These are phyloP conservation scores for Phyllosticta citribraziliensis DNA, from an alignment of 2,329 filamentous ascomycete genomes.

Conservation along the genomic window DNA sequence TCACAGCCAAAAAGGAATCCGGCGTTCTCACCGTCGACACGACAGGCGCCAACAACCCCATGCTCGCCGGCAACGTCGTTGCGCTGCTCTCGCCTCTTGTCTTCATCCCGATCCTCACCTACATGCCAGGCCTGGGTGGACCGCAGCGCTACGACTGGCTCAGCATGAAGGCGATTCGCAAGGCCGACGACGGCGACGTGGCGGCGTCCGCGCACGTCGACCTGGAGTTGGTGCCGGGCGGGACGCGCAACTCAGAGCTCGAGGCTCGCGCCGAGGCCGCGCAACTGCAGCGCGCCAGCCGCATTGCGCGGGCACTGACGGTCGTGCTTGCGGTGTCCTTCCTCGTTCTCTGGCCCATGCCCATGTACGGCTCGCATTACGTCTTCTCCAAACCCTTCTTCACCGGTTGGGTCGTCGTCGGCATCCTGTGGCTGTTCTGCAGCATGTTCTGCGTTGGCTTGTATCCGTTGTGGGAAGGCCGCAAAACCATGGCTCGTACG, in stretches of 20 bases:
- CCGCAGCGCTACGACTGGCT: constrained; percentile 75
- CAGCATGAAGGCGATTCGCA: constrained; percentile 70
- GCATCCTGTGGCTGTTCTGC: constrained; percentile 69
- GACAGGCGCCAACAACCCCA: constrained; percentile 71
- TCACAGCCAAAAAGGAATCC: constrained; percentile 61
- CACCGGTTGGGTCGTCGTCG: constrained; percentile 61
- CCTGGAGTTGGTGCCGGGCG: constrained; percentile 48
- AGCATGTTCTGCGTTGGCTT: constrained; percentile 64
- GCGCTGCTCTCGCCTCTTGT: constrained; percentile 68
- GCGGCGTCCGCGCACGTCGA: constrained; percentile 46
- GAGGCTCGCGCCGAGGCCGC: constrained; percentile 26
- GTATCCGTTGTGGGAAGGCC: constrained; percentile 72
- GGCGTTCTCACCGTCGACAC: constrained; percentile 60
- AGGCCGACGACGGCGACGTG: constrained; percentile 67
- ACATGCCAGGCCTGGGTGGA: constrained; percentile 44
- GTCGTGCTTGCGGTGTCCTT: constrained; percentile 58
- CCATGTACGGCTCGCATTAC: constrained; percentile 75
- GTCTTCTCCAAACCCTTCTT: constrained; percentile 77
- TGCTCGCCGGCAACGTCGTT: constrained; percentile 79
- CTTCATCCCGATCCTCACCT: constrained; percentile 67
- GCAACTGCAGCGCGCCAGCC: constrained; percentile 33
- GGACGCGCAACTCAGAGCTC: constrained; percentile 11
- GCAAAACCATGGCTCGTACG: constrained; percentile 55
- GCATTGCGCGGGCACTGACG: constrained; percentile 48
- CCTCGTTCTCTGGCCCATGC: constrained; percentile 83